Conservation (phyloP, 164 flowering plant species). For the Chloranthus sessilifolius region DNA sequence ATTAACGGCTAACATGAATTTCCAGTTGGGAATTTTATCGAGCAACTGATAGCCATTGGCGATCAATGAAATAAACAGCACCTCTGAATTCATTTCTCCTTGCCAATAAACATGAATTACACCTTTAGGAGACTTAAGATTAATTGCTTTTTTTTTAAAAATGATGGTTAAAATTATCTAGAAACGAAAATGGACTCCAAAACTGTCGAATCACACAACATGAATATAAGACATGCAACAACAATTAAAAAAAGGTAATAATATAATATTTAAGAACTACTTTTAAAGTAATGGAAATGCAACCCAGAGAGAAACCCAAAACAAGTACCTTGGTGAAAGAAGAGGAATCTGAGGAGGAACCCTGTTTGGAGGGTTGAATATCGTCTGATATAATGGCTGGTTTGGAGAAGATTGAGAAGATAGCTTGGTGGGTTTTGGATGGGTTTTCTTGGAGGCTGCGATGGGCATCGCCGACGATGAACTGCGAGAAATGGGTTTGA, state of each 20-base stretch:
- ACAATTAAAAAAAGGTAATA: neutral
- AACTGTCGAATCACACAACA: neutral
- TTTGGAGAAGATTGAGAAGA: conserved; percentile 20
- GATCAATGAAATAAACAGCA: no score
- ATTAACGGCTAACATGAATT: no score
- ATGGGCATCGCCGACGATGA: conserved; percentile 14
- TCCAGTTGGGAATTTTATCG: no score
- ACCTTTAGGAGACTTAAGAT: no score
- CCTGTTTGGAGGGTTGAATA: conserved; percentile 11
- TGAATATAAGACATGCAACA: neutral
- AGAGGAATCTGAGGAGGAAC: conserved; percentile 3
- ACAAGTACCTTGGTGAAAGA: conserved; percentile 6
- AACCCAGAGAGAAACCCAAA: no score
- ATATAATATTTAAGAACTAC: no score
- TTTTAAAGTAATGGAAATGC: no score
- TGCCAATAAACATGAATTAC: no score
- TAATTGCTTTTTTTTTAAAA: no score
- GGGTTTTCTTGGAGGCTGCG: conserved; percentile 6
- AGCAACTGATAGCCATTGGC: no score
- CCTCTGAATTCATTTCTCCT: no score
- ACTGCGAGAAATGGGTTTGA: conserved; percentile 47
- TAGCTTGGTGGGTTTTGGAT: conserved; percentile 10
- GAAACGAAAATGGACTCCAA: neutral
- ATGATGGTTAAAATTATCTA: neutral
- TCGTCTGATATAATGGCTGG: conserved; percentile 1